Evolutionary conservation across 1,139 yeast genomes (phyloP), one percentile per base, ranked within the genome.

Genomic region (Nadsonia starkeyi-henricii): DNA sequence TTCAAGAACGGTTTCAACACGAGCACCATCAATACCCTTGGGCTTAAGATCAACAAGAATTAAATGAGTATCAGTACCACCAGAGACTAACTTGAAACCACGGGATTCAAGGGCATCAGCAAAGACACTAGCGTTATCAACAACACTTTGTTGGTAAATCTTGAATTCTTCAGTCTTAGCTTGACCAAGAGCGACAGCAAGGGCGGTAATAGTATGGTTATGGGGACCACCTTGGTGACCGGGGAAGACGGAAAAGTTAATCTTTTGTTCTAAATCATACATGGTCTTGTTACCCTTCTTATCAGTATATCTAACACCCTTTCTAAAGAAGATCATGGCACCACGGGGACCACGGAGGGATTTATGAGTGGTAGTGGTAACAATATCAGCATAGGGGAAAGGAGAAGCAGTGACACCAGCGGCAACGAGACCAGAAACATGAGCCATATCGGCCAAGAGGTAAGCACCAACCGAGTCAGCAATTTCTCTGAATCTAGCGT

Each of bases 141-240:
- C 77, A 48, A 89, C 95, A 57, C 80, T 78, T 63, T 78, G 64
- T 71, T 89, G 97, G 71, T 89, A 89, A 61, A 79, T 78, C 64
- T 78, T 80, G 70, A 80, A 89, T 67, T 88, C 96, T 49, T 95
- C 94, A 46, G 84, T 71, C 53, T 75, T 70, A 50, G 95, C 88
- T 73, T 89, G 96, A 66, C 86, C 86, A 64, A 89, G 77, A 21
- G 96, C 96, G 52, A 85, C 95, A 7, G 96, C 94, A 59, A 89
- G 72, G 13, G 96, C 97, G 56, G 96, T 83, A 62, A 89, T 89
- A 58, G 96, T 89, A 70, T 89, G 96, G 74, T 89, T 89, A 69
- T 89, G 96, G 58, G 97, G 97, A 62, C 97, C 97, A 72, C 97
- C 97, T 74, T 89, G 97, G 69, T 89, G 96, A 52, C 95, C 97